A percentile compares a stretch with the other conserved stretches of the same genome.
These are phyloP conservation scores for Falciphora oryzae DNA, from an alignment of 2,329 filamentous ascomycete species.

Conservation along the genomic window DNA sequence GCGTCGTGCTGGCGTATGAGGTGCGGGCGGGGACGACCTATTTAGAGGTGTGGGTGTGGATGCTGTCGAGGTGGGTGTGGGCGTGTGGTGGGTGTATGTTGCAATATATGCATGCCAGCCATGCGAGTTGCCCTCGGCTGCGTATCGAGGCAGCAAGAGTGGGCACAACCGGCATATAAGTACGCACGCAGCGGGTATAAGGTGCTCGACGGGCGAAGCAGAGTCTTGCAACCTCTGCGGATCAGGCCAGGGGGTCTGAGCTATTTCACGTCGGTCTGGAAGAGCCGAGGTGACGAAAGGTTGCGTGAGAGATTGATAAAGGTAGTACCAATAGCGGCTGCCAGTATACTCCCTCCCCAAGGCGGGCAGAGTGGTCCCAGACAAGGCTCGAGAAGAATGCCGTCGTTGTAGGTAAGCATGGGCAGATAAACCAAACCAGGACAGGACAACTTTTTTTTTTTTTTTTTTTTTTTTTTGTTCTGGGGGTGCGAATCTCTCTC, in stretches of 20 bases:
- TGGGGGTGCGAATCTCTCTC: no score
- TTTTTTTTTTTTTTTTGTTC: neutral
- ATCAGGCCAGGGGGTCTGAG: neutral
- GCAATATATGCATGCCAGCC: conserved; percentile 1
- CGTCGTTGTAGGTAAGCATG: neutral
- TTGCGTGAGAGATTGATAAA: conserved; percentile 5
- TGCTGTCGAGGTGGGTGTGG: neutral
- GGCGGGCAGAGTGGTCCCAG: neutral
- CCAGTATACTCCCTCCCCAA: neutral
- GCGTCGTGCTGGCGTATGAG: neutral
- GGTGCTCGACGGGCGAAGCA: neutral
- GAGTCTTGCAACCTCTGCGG: neutral
- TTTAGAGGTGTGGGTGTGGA: conserved; percentile 4
- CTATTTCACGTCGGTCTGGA: conserved; percentile 2
- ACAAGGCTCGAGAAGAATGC: neutral
- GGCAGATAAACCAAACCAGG: neutral
- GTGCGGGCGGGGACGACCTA: conserved; percentile 1
- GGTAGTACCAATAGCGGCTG: neutral
- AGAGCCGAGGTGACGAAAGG: neutral
- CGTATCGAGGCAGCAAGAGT: conserved; percentile 1
- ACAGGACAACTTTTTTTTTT: neutral
- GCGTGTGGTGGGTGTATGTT: neutral
- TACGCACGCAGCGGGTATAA: conserved; percentile 5
- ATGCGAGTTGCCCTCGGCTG: neutral
- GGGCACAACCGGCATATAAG: conserved; percentile 5